Conservation (phyloP, 225 moss, liverwort and hornwort genomes). For the Marchantia paleacea region DNA sequence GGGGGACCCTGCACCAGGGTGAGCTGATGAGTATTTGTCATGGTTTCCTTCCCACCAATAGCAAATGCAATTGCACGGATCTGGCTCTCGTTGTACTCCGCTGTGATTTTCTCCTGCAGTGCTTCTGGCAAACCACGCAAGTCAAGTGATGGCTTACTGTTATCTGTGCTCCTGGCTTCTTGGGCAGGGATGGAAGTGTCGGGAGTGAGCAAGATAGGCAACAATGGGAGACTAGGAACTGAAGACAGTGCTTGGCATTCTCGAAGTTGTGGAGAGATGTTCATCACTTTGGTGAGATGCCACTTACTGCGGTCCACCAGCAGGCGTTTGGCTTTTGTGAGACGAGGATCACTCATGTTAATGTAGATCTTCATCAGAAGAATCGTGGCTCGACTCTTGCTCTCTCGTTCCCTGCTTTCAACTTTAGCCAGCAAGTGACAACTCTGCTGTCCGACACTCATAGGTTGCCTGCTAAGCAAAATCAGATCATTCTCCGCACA, state of each 20-base stretch:
- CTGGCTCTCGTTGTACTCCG: constrained; percentile 86
- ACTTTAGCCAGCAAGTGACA: constrained; percentile 97
- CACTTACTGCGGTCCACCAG: constrained; percentile 91
- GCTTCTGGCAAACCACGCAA: constrained; percentile 49
- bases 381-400: constrained; percentile 61
- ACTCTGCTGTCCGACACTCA: constrained; percentile 65
- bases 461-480: constrained; percentile 64
- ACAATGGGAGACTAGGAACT: constrained; percentile 64
- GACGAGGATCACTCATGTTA: constrained; percentile 58
- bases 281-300: constrained; percentile 84
- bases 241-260: constrained; percentile 92
- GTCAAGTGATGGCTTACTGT: constrained; percentile 10
- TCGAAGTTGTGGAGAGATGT: constrained; percentile 71
- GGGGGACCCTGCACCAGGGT: constrained; percentile 97
- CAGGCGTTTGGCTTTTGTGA: constrained; percentile 74
- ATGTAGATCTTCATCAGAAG: constrained; percentile 68
- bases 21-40: constrained; percentile 67
- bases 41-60: constrained; percentile 54
- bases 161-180: constrained; percentile 6
- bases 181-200: background rate
- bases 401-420: constrained; percentile 80
- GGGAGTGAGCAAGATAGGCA: constrained; percentile 64
- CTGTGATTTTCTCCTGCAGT: constrained; percentile 58
- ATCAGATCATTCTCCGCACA: constrained; percentile 87
- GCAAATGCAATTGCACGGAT: constrained; percentile 71